phyloP scores from a whole-genome alignment of 2,329 filamentous ascomycete genomes.

The Plectosphaerella sp. region DNA sequence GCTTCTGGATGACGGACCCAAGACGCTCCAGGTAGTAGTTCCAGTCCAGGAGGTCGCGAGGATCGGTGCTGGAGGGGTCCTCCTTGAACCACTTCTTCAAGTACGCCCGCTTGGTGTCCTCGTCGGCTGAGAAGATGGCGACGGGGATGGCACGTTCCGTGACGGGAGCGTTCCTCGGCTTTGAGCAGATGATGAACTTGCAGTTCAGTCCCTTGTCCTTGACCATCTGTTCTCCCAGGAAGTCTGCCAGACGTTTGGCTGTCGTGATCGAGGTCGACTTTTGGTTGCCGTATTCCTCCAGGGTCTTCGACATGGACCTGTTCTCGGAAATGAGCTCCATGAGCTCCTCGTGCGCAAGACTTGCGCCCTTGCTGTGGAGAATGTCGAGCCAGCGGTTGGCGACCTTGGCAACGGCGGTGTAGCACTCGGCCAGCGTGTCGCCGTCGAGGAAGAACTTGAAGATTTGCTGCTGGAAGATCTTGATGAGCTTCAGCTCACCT shows the following conservation, averaged over 20 bases:
- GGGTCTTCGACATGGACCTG: slow-evolving; percentile 92
- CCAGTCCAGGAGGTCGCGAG: slow-evolving; percentile 88
- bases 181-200: slow-evolving; percentile 96
- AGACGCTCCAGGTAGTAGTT: slow-evolving; percentile 94
- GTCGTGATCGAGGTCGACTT: slow-evolving; percentile 99
- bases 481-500: slow-evolving; percentile 98
- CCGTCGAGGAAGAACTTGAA: slow-evolving; percentile 99
- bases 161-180: slow-evolving; percentile 82
- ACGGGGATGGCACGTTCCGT: slow-evolving; percentile 93
- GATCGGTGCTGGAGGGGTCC: slow-evolving; percentile 86
- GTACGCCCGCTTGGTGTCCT: slow-evolving; percentile 81
- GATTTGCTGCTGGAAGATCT: slow-evolving; percentile 98
- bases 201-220: slow-evolving; percentile 99
- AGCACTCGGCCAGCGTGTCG: slow-evolving; percentile 80
- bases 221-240: slow-evolving; percentile 96
- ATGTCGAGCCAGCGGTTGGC: slow-evolving; percentile 97
- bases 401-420: slow-evolving; percentile 85
- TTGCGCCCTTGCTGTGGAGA: slow-evolving; percentile 79
- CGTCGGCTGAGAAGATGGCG: slow-evolving; percentile 93
- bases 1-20: slow-evolving; percentile 95
- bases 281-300: slow-evolving; percentile 92
- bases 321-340: slow-evolving; percentile 99
- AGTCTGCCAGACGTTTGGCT: slow-evolving; percentile 89
- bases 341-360: slow-evolving; percentile 90
- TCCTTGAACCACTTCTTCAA: slow-evolving; percentile 94